Percentiles rank a stretch among this genome's conserved stretches.
phyloP scores from a whole-genome alignment of 208 protist genomes.

The Leishmania turanica region DNA sequence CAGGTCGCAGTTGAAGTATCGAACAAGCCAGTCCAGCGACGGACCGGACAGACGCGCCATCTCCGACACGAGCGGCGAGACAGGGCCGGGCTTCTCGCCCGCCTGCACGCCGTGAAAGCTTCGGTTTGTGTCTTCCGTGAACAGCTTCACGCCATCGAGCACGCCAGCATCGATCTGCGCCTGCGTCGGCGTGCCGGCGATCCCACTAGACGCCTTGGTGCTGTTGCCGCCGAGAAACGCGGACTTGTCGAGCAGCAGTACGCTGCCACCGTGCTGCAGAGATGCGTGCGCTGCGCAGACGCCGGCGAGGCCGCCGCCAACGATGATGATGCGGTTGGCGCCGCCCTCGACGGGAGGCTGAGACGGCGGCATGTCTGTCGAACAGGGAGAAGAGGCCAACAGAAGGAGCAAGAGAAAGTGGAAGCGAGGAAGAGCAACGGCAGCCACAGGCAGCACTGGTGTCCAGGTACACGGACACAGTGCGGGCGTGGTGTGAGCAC shows the following conservation, averaged over 20 bases:
- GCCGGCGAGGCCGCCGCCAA: slow-evolving; percentile 73
- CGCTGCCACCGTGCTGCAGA: slow-evolving; percentile 58
- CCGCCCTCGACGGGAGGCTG: slow-evolving; percentile 20
- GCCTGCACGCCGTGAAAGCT: slow-evolving; percentile 50
- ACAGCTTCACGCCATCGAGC: slow-evolving; percentile 65
- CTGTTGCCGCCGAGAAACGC: slow-evolving; percentile 81
- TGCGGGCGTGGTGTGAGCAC: too few species aligned
- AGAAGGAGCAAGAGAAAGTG: not conserved
- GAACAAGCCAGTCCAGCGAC: slow-evolving; percentile 73
- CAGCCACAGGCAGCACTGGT: not conserved
- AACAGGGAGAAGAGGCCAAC: not conserved
- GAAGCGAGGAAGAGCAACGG: not conserved
- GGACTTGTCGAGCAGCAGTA: slow-evolving; percentile 91
- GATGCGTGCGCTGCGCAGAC: slow-evolving; percentile 53
- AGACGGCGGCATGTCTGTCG: not conserved
- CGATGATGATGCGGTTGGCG: slow-evolving; percentile 48
- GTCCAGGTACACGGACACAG: not conserved
- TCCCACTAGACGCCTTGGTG: slow-evolving; percentile 94
- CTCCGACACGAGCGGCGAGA: slow-evolving; percentile 53
- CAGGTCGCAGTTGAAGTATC: slow-evolving; percentile 80
- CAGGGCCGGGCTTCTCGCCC: slow-evolving; percentile 31
- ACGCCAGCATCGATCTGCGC: slow-evolving; percentile 65
- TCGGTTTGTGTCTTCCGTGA: slow-evolving; percentile 59
- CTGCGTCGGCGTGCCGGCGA: slow-evolving; percentile 82
- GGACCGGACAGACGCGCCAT: slow-evolving; percentile 63